These are phyloP conservation scores for Gossypium stocksii DNA, from an alignment of 345 rosid species.

Conservation along the genomic window DNA sequence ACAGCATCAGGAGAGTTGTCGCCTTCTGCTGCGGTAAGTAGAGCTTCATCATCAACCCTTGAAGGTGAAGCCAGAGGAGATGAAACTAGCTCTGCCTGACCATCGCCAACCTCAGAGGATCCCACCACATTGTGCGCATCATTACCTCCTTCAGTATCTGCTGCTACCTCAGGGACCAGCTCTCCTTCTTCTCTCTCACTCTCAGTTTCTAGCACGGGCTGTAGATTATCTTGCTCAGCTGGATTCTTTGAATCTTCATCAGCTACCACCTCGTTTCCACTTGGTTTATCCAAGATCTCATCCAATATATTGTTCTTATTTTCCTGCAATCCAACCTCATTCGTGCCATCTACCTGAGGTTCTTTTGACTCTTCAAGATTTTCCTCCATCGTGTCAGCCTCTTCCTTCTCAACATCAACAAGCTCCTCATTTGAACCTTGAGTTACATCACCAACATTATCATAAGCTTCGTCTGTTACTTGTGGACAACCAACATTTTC, in stretches of 20 bases:
- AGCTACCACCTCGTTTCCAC: constrained; percentile 31
- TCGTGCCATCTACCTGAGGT: constrained; percentile 29
- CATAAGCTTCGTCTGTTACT: constrained; percentile 46
- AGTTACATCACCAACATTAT: constrained; percentile 34
- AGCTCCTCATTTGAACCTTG: constrained; percentile 37
- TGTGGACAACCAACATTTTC: constrained; percentile 36
- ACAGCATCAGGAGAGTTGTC: constrained; percentile 41
- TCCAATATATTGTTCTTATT: constrained; percentile 33
- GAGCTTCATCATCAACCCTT: constrained; percentile 47
- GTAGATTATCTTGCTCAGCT: constrained; percentile 47
- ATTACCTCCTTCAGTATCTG: constrained; percentile 50
- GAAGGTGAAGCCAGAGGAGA: constrained; percentile 63
- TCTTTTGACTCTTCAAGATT: constrained; percentile 47
- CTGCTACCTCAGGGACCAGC: constrained; percentile 52
- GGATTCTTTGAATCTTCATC: constrained; percentile 52
- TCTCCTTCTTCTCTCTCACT: constrained; percentile 93
- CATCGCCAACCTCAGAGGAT: constrained; percentile 55
- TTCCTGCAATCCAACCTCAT: constrained; percentile 37
- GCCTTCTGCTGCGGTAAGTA: constrained; percentile 33
- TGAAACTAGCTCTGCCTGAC: constrained; percentile 35
- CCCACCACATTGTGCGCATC: constrained; percentile 38
- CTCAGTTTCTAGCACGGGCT: constrained; percentile 38
- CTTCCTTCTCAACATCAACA: constrained; percentile 58
- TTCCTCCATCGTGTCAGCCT: constrained; percentile 44
- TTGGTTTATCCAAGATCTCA: constrained; percentile 46